These are phyloP conservation scores for Penicillium sp. DNA, from an alignment of 2,329 filamentous ascomycete genomes.

Conservation along the genomic window DNA sequence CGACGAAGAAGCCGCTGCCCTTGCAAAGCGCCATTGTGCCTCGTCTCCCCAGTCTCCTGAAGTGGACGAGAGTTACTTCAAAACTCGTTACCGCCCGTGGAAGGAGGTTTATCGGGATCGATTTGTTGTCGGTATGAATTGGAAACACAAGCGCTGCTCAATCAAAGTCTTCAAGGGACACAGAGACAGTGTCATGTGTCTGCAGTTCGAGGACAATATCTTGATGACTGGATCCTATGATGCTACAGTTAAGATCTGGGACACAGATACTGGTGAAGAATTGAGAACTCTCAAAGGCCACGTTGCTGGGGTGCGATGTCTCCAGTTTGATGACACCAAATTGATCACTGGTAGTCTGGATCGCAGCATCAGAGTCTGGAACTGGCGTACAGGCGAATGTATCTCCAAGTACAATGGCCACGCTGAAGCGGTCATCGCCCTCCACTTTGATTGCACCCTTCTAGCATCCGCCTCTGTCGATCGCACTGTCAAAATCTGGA, in stretches of 20 bases:
- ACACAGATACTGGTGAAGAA: constrained; percentile 82
- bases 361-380: constrained; percentile 87
- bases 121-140: constrained; percentile 94
- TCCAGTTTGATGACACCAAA: constrained; percentile 91
- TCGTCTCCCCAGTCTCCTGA: constrained; percentile 28
- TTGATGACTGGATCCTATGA: constrained; percentile 95
- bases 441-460: constrained; percentile 82
- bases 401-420: constrained; percentile 79
- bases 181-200: constrained; percentile 78
- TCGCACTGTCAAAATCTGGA: constrained; percentile 86
- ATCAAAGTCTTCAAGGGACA: constrained; percentile 83
- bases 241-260: constrained; percentile 92
- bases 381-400: constrained; percentile 88
- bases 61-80: constrained; percentile 48
- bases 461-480: constrained; percentile 89
- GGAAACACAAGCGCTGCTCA: constrained; percentile 89
- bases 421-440: constrained; percentile 74
- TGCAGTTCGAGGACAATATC: constrained; percentile 82
- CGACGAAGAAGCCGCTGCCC: constrained; percentile 25
- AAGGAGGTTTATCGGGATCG: constrained; percentile 96
- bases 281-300: constrained; percentile 83
- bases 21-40: constrained; percentile 34
- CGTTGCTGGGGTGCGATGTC: constrained; percentile 74
- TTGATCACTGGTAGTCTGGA: constrained; percentile 89
- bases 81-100: constrained; percentile 67